Conservation (phyloP, 1,284 basidiomycete species). For the Ceratobasidium sp. region DNA sequence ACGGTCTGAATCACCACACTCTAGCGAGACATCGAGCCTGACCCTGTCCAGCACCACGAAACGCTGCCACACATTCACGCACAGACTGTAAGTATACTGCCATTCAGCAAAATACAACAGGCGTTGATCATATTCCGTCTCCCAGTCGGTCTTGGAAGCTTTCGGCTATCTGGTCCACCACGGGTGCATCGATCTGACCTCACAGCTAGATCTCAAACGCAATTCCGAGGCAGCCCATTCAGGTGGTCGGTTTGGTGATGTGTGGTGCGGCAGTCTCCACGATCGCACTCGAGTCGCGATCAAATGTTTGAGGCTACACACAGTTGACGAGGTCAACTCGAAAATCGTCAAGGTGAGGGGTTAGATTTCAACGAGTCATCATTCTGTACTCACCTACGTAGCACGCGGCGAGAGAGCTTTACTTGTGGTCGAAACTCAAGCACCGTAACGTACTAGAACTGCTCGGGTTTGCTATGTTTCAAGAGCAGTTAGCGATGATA, state of each 20-base stretch:
- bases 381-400: neutral
- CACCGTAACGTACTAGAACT: slow-evolving; percentile 31
- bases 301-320: slow-evolving; percentile 27
- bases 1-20: too few species aligned
- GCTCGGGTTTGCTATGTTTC: slow-evolving; percentile 22
- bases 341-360: neutral
- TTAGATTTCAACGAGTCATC: neutral
- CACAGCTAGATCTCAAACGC: neutral
- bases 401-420: slow-evolving; percentile 36
- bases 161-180: neutral
- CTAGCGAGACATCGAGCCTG: too few species aligned
- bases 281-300: slow-evolving; percentile 15
- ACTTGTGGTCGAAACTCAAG: slow-evolving; percentile 24
- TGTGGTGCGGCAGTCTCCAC: slow-evolving; percentile 6
- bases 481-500: slow-evolving; percentile 23
- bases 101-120: too few species aligned
- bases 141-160: neutral
- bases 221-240: neutral
- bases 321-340: neutral
- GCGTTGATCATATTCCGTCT: neutral
- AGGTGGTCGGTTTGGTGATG: slow-evolving; percentile 17
- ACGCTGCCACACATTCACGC: too few species aligned
- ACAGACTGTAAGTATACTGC: too few species aligned
- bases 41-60: neutral
- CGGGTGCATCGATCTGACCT: slow-evolving; percentile 7